Evolutionary conservation across 805 yeast species (phyloP), one percentile per base, ranked within the genome.

Genomic region (Suhomyces emberorum): DNA sequence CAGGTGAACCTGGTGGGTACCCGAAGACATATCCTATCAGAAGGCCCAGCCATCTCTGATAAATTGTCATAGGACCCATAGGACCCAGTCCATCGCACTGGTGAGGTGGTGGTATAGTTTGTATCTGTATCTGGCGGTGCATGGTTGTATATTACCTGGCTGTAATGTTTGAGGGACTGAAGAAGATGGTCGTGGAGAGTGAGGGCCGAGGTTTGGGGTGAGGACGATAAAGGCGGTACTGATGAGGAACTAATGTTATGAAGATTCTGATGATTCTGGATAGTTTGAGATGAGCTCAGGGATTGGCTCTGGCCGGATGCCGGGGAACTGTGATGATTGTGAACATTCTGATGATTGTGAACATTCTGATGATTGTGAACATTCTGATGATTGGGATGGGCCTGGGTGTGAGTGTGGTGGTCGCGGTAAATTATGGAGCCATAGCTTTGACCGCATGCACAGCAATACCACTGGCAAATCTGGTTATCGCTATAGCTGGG

Each of bases 391-490:
- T n/a, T n/a, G n/a, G n/a, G n/a, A n/a, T n/a, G n/a, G n/a, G n/a
- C n/a, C n/a, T n/a, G n/a, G n/a, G n/a, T n/a, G n/a, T n/a, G n/a
- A n/a, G n/a, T n/a, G n/a, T n/a, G n/a, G 7, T 34, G 28, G 18
- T 39, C 33, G 23, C 33, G 35, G 34, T 34, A 43, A 8, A 43
- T 32, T 10, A 63, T 55, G 6, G 61, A 52, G 3, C 70, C 70
- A 38, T 62, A 59, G 20, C 64, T 49, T 41, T 61, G 62, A 19
- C 69, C 69, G 39, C 70, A 65, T 11, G 58, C 59, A 40, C 70
- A 65, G 41, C 70, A 65, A 44, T 61, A 63, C 70, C 70, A 65
- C 44, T 65, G 69, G 44, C 68, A 61, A 11, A 65, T 62, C 34
- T 56, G 55, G 35, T 55, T 51, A 16, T 39, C 42, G 30, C 15